These are phyloP conservation scores for Carpinus viminea DNA, from an alignment of 306 rosid species.

Conservation along the genomic window DNA sequence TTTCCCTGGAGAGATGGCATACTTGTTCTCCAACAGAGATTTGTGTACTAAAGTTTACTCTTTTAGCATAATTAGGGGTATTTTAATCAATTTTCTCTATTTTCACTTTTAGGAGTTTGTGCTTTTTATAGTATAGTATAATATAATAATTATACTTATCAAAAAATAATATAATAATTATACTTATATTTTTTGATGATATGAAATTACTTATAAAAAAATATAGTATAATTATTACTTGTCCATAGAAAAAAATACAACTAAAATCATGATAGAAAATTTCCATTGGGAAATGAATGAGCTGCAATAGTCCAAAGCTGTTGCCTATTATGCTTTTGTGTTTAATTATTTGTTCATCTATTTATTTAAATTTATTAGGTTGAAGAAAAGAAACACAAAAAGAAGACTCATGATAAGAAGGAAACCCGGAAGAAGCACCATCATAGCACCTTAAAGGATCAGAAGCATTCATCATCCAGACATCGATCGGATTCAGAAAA, in stretches of 20 bases:
- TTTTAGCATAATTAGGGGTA: neutral
- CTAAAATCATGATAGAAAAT: neutral
- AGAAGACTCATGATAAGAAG: constrained; percentile 48
- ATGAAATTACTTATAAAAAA: too few species aligned
- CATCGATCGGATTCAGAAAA: constrained; percentile 50
- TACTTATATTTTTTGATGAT: too few species aligned
- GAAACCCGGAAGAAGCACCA: constrained; percentile 60
- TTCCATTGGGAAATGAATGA: neutral
- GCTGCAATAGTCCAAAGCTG: neutral
- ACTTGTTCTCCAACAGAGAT: neutral
- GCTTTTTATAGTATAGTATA: too few species aligned
- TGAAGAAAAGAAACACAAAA: constrained; percentile 46
- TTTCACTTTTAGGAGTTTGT: neutral
- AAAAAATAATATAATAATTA: too few species aligned
- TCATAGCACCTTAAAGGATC: constrained; percentile 55
- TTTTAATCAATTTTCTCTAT: neutral
- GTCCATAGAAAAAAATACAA: neutral
- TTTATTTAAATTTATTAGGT: constrained; percentile 36
- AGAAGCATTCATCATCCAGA: constrained; percentile 36
- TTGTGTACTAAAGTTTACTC: neutral
- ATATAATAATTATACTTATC: too few species aligned
- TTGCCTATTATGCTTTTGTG: constrained; percentile 14
- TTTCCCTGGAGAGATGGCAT: neutral
- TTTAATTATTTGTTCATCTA: neutral
- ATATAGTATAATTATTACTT: neutral